Base-by-base conservation (phyloP, 768 basidiomycete genomes). In the Austroboletus festivus region DNA sequence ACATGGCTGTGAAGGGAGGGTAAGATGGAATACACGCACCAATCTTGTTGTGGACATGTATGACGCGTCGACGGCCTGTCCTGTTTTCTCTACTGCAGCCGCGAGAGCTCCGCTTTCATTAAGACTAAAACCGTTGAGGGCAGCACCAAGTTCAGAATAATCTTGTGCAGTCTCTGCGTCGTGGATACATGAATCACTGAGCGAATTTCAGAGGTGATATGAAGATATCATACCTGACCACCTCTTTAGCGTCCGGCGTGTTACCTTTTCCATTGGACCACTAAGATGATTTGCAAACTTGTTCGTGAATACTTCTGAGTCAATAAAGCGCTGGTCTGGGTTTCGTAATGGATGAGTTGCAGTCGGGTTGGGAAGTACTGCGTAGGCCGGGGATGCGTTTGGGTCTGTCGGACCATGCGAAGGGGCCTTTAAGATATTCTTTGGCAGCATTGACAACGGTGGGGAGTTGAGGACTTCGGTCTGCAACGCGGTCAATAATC, bases 181-280 rank as follows among this genome's bases (percentile, higher is more conserved):
- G 50, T 46, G 22, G 22, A 41, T 20, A 26, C 22, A 39, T 21
- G 41, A 46, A 30, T 41, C 5, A 13, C 50, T 28, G 20, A 50
- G 34, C 48, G 33, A 33, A 33, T 33, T 35, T 22, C 35, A 42
- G 43, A 48, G 50, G 30, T 21, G 35, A 15, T 16, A 5, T n/a
- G 21, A 6, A 33, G 21, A 48, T 40, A 23, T 67, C 80, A 46
- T 63, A 88, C 93, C 93, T 66, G 89, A 82, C 95, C 96, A 99
- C 44, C 96, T 79, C 73, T 96, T 98, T 63, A 93, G 80, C 16
- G 86, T 80, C 54, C 95, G 75, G 44, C 95, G 80, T 16, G 95
- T 94, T 20, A 98, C 91, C 67, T 93, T 97, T 68, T 99, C 96
- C 89, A 99, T 89, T 2, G 85, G 89, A 2, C 93, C 91, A 46